Evolutionary conservation across 192 early-diverging fungal species (phyloP), one percentile per base, ranked within the genome.

Genomic region (Umbelopsis ramanniana): DNA sequence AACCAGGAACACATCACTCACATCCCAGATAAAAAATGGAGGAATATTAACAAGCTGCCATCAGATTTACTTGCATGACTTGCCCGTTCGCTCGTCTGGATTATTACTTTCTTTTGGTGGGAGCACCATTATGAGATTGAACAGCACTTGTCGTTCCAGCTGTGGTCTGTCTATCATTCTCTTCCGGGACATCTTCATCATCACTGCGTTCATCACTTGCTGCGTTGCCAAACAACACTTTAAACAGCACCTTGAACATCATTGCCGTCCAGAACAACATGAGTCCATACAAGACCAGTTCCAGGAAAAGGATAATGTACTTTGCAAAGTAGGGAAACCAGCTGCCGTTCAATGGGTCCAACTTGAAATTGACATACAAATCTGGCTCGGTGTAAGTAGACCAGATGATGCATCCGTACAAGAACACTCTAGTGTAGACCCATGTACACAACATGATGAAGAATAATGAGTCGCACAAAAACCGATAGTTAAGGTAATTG

Each of bases 351-450:
- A 72, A 50, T 24, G 85, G 84, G 70, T 84, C 83, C 12, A 79
- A 43, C 15, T 75, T 70, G 57, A 79, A 74, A 66, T 84, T 79
- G 1, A 84, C 77, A 63, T 87, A 83, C 33, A 81, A 75, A 46
- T 87, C 88, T 33, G 89, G 83, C 46, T 89, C 89, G 9, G 79
- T 83, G n/a, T 75, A 72, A 29, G 88, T 85, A 66, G 85, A 85
- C 54, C 80, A 77, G 47, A 88, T 79, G 40, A 94, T 89, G 45
- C 83, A 82, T 6, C 87, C 85, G 72, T 91, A 93, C 46, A 92
- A 68, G 69, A 89, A 92, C 70, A 93, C 89, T 22, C 94, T 88
- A 3, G 92, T 93, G 23, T 90, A 88, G 37, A 90, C 50, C 94
- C 94, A 94, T 24, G 87, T 84, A 10, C 91, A 23, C 54, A 94